Evolutionary conservation across 768 basidiomycete genomes (phyloP), one percentile per base, ranked within the genome.

Genomic region (Agaricus subrufescens): DNA sequence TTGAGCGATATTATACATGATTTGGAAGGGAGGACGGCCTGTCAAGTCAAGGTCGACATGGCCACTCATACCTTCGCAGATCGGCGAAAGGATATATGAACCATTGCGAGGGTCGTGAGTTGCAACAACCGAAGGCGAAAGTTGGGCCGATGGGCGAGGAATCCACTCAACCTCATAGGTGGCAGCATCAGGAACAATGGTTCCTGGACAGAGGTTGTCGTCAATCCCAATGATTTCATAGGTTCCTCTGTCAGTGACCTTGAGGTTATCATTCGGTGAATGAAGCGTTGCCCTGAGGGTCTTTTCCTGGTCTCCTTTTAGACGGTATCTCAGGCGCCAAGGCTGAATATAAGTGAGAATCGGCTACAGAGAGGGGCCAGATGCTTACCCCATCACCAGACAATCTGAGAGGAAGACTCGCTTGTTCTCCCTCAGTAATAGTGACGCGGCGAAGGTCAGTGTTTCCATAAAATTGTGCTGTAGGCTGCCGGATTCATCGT

Each of bases 21-120:
- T 85, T 66, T 96, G 87, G 81, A 95, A 98, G 0, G 94, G 94
- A n/a, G 92, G 86, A 23, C 86, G 84, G 50, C 94, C 94, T 52
- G 78, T 80, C 46, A 98, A 73, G 19, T 88, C 85, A n/a, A 98
- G 75, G 59, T 93, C 91, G 50, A 94, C 89, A 63, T 92, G 83
- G 58, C 86, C 89, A 58, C 81, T 81, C 30, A 77, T 73, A n/a
- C 88, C 91, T 68, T 92, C 89, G 65, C 94, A 98, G 30, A 94
- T 82, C 2, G 90, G 77, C 23, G 79, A 77, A 40, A 94, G 79
- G 26, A 91, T 84, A 57, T 89, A 76, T 1, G 91, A 90, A 34
- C 85, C 82, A 66, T 92, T 93, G 56, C 78, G 78, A 9, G 80
- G 57, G 56, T 87, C 83, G 60, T 79, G 85, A 1, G 67, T 72